These are phyloP conservation scores for Xylaria sp. DNA, from an alignment of 495 filamentous ascomycete species.

Conservation along the genomic window DNA sequence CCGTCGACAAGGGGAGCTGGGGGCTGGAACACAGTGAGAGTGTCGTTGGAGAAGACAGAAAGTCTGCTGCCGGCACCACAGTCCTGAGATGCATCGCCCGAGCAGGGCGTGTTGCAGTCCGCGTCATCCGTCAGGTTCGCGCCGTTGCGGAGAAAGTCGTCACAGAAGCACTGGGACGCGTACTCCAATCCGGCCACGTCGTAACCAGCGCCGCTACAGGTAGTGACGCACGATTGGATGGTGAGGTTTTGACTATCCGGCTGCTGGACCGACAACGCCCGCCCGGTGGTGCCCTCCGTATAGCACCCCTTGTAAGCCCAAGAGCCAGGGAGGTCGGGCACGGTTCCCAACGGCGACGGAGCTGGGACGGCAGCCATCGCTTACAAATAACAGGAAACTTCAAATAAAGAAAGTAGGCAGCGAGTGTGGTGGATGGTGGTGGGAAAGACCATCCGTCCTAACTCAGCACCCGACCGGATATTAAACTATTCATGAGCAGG, in stretches of 20 bases:
- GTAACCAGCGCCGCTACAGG: conserved; percentile 48
- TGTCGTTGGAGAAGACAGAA: conserved; percentile 44
- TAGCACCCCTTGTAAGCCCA: conserved; percentile 24
- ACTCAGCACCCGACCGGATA: neutral
- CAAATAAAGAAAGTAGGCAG: conserved; percentile 16
- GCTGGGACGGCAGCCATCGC: conserved; percentile 10
- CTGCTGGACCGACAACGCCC: conserved; percentile 11
- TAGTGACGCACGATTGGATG: conserved; percentile 56
- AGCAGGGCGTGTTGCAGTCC: conserved; percentile 48
- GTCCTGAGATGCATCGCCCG: conserved; percentile 41
- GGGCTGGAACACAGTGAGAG: conserved; percentile 27
- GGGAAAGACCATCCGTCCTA: neutral
- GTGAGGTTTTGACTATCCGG: conserved; percentile 47
- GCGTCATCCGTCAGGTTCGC: conserved; percentile 37
- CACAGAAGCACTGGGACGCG: conserved; percentile 63
- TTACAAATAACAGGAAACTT: neutral
- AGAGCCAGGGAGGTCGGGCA: conserved; percentile 11
- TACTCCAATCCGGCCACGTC: conserved; percentile 63
- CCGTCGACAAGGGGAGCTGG: conserved; percentile 35
- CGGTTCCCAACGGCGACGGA: neutral
- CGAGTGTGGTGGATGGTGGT: neutral
- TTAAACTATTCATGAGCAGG: neutral
- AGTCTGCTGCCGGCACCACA: conserved; percentile 47
- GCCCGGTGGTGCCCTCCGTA: conserved; percentile 16
- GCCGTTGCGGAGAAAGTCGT: conserved; percentile 38